Evolutionary conservation across 2,329 filamentous ascomycete species (phyloP).

Genomic region (Hawksworthiomyces lignivorus): DNA sequence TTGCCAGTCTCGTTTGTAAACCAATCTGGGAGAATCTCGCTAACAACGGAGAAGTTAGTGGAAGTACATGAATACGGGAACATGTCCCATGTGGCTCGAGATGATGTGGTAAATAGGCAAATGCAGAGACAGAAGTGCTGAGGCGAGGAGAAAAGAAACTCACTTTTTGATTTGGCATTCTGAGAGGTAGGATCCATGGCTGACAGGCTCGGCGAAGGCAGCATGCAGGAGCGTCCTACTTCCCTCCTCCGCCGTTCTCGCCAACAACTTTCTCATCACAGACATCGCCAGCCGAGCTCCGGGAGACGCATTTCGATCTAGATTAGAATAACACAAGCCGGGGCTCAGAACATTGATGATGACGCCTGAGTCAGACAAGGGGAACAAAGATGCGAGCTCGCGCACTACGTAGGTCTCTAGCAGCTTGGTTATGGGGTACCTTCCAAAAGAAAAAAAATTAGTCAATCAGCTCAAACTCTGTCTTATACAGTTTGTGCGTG

Average conservation of each 20-base stretch:
- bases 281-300: neutral
- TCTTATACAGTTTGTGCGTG: too few species aligned
- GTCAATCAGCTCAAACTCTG: constrained; percentile 8
- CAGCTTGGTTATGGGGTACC: constrained; percentile 24
- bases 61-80: too few species aligned
- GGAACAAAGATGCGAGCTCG: constrained; percentile 19
- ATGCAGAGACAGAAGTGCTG: neutral
- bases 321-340: constrained; percentile 30
- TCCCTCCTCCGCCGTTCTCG: constrained; percentile 38
- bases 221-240: constrained; percentile 24
- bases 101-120: too few species aligned
- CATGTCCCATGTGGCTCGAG: too few species aligned
- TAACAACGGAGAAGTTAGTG: neutral
- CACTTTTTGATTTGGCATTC: constrained; percentile 1
- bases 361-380: constrained; percentile 6
- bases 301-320: constrained; percentile 12
- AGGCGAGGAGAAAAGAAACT: neutral
- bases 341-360: constrained; percentile 33
- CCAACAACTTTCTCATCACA: constrained; percentile 22
- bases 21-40: neutral
- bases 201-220: constrained; percentile 22
- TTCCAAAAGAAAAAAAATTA: neutral
- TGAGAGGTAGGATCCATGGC: constrained; percentile 23
- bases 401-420: constrained; percentile 16
- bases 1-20: neutral